These are phyloP conservation scores for Schwanniomyces yamadae DNA, from an alignment of 805 yeast species.

Conservation along the genomic window DNA sequence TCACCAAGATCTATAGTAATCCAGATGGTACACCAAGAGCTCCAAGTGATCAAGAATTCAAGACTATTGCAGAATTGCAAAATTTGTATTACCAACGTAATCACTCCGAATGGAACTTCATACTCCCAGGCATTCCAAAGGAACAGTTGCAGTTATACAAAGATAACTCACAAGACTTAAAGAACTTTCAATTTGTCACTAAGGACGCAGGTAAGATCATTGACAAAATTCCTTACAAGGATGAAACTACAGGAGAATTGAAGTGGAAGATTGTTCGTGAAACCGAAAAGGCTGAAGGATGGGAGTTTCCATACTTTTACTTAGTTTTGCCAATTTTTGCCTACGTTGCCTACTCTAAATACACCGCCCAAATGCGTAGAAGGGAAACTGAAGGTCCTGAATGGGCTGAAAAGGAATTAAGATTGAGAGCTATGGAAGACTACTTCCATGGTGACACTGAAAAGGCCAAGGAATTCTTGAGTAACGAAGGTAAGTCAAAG, in stretches of 20 bases:
- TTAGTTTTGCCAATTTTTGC: slow-evolving; percentile 70
- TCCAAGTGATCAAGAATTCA: slow-evolving; percentile 69
- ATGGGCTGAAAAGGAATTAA: slow-evolving; percentile 84
- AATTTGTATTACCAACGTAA: slow-evolving; percentile 56
- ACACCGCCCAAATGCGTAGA: slow-evolving; percentile 42
- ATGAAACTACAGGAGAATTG: slow-evolving; percentile 72
- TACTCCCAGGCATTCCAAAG: slow-evolving; percentile 48
- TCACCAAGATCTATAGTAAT: slow-evolving; percentile 66
- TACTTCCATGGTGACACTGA: slow-evolving; percentile 52
- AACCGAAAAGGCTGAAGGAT: slow-evolving; percentile 72
- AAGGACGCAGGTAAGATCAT: slow-evolving; percentile 60
- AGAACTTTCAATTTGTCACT: slow-evolving; percentile 50
- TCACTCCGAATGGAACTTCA: slow-evolving; percentile 49
- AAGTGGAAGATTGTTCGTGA: slow-evolving; percentile 79
- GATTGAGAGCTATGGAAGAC: slow-evolving; percentile 70
- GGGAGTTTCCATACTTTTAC: slow-evolving; percentile 76
- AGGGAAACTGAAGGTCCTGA: slow-evolving; percentile 49
- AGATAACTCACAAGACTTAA: slow-evolving; percentile 62
- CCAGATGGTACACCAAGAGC: slow-evolving; percentile 73
- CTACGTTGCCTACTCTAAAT: slow-evolving; percentile 51
- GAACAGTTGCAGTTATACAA: slow-evolving; percentile 55
- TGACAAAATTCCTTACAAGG: slow-evolving; percentile 83
- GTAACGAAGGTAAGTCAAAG: slow-evolving; percentile 49
- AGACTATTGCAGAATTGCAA: slow-evolving; percentile 70
- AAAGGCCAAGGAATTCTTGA: slow-evolving; percentile 53